These are phyloP conservation scores for Lactarius pseudohatsudake DNA, from an alignment of 768 basidiomycete species.

Conservation along the genomic window DNA sequence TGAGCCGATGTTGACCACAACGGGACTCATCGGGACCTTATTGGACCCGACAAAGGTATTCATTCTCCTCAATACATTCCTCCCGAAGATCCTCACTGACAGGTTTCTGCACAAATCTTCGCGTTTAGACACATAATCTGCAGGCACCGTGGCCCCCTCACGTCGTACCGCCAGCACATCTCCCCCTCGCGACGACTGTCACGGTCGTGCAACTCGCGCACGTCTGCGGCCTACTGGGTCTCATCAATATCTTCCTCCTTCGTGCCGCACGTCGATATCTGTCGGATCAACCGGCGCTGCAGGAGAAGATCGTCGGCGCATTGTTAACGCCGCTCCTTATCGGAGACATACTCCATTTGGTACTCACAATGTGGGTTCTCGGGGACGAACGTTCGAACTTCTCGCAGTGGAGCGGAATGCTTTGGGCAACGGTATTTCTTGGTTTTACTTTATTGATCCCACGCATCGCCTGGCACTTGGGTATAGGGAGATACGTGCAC, in stretches of 20 bases:
- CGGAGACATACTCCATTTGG: constrained; percentile 67
- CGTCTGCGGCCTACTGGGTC: constrained; percentile 70
- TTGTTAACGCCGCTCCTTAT: constrained; percentile 66
- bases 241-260: constrained; percentile 68
- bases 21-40: constrained; percentile 66
- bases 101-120: constrained; percentile 11
- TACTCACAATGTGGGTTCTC: constrained; percentile 70
- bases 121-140: constrained; percentile 59
- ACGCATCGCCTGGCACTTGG: constrained; percentile 70
- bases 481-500: constrained; percentile 72
- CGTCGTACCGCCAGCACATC: constrained; percentile 45
- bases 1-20: constrained; percentile 64
- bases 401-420: constrained; percentile 61
- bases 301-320: constrained; percentile 68
- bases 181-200: constrained; percentile 64
- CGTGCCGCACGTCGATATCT: constrained; percentile 61
- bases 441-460: constrained; percentile 69
- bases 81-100: constrained; percentile 10
- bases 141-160: constrained; percentile 71
- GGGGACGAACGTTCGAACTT: constrained; percentile 69
- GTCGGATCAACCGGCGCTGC: constrained; percentile 54
- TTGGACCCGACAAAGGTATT: constrained; percentile 61
- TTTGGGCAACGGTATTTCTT: constrained; percentile 63
- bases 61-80: constrained; percentile 30
- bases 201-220: constrained; percentile 76